Percentiles rank a stretch among this genome's conserved stretches.
Conservation (phyloP, 2,329 filamentous ascomycete species). For the Dactylellina haptotyla region DNA sequence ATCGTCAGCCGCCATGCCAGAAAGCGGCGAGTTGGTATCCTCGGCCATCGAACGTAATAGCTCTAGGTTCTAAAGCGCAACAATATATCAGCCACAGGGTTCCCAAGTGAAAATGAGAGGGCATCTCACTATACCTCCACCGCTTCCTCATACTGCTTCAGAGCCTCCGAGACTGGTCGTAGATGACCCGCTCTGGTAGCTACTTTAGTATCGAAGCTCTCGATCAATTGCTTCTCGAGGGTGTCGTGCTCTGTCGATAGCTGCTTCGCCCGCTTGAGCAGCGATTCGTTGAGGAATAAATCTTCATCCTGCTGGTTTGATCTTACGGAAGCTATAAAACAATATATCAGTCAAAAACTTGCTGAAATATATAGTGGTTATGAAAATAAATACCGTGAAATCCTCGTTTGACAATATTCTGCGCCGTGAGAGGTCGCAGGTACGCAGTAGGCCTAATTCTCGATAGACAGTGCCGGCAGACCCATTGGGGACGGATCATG, state of each 20-base stretch:
- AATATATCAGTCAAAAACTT: background rate
- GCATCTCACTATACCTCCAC: slow-evolving; percentile 64
- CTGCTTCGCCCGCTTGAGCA: slow-evolving; percentile 70
- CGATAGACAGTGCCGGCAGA: slow-evolving; percentile 51
- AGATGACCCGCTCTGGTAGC: slow-evolving; percentile 73
- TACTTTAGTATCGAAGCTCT: slow-evolving; percentile 68
- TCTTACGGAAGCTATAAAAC: slow-evolving; percentile 20
- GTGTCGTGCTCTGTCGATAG: slow-evolving; percentile 70
- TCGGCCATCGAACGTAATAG: slow-evolving; percentile 81
- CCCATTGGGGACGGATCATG: slow-evolving; percentile 54
- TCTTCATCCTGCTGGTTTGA: slow-evolving; percentile 14
- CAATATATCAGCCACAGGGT: slow-evolving; percentile 4
- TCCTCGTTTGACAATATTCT: slow-evolving; percentile 26
- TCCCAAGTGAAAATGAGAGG: slow-evolving; percentile 56
- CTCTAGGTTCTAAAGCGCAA: slow-evolving; percentile 64
- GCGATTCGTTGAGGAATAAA: slow-evolving; percentile 60
- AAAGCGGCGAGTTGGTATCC: slow-evolving; percentile 73
- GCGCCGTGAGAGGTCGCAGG: slow-evolving; percentile 5
- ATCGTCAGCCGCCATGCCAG: slow-evolving; percentile 73
- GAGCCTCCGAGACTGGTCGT: slow-evolving; percentile 68
- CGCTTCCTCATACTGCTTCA: slow-evolving; percentile 70
- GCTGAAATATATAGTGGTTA: background rate
- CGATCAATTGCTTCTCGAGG: slow-evolving; percentile 66
- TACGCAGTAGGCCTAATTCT: background rate
- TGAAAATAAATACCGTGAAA: slow-evolving; percentile 27